phyloP scores from a whole-genome alignment of 2,329 filamentous ascomycete genomes.

The Fusarium multiceps region DNA sequence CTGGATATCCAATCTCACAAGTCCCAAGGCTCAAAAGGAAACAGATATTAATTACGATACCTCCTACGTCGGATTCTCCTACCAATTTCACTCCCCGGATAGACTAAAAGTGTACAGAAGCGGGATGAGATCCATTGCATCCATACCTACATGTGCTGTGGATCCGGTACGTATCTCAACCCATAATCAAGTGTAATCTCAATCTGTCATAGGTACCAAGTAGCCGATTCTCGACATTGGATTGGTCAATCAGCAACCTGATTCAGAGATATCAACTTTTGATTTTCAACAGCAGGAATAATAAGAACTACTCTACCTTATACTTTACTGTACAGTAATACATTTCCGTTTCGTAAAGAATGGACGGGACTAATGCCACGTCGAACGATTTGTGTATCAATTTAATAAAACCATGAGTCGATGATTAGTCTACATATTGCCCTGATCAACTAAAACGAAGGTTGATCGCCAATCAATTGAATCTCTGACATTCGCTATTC shows the following conservation, averaged over 20 bases:
- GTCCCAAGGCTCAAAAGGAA: neutral
- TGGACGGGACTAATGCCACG: conserved; percentile 18
- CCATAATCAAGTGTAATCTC: conserved; percentile 27
- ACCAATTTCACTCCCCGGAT: conserved; percentile 7
- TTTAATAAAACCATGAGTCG: neutral
- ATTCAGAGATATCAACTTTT: conserved; percentile 41
- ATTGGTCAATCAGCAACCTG: conserved; percentile 35
- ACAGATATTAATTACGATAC: neutral
- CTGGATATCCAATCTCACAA: neutral
- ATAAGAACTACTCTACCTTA: conserved; percentile 1
- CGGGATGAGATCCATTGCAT: conserved; percentile 2
- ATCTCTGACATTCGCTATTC: conserved; percentile 19
- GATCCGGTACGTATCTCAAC: conserved; percentile 28
- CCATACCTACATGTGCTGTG: conserved; percentile 8
- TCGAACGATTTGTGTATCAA: conserved; percentile 16
- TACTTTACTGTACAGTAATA: neutral
- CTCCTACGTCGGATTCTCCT: conserved; percentile 9
- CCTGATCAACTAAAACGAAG: neutral
- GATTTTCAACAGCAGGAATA: conserved; percentile 19
- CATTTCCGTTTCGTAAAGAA: conserved; percentile 4
- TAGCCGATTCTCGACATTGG: conserved; percentile 10
- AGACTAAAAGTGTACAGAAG: neutral
- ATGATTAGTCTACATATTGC: neutral
- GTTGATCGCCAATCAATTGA: conserved; percentile 16
- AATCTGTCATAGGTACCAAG: conserved; percentile 39